Conservation (phyloP, 2,329 filamentous ascomycete species). For the Trichoderma harzianum region DNA sequence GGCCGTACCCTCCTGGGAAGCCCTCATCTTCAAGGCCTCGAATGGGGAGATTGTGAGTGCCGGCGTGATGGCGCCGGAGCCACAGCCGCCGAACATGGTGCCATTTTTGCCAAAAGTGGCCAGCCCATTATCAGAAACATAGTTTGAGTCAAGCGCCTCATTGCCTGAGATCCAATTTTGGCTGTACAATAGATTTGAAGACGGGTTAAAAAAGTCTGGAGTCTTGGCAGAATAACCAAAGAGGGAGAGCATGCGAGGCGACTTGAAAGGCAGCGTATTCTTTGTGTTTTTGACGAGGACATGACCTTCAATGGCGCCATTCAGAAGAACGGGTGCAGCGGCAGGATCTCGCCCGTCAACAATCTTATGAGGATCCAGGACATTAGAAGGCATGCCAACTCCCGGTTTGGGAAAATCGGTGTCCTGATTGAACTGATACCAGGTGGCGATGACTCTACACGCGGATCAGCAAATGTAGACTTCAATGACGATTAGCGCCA, state of each 20-base stretch:
- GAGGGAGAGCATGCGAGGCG: constrained; percentile 52
- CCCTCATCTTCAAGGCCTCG: constrained; percentile 51
- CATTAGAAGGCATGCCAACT: constrained; percentile 48
- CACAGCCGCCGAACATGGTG: constrained; percentile 41
- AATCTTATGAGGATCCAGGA: constrained; percentile 48
- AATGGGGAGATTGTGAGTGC: constrained; percentile 51
- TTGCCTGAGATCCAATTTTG: constrained; percentile 36
- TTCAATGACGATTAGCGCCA: background rate
- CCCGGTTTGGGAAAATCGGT: constrained; percentile 45
- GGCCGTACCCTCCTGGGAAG: constrained; percentile 53
- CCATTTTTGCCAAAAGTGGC: constrained; percentile 44
- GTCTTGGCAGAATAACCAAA: constrained; percentile 58
- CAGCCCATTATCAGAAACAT: background rate
- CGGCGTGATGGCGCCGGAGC: constrained; percentile 47
- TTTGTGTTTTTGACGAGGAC: constrained; percentile 62
- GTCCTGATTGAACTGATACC: constrained; percentile 55
- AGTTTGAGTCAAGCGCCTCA: constrained; percentile 23
- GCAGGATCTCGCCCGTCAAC: constrained; percentile 53
- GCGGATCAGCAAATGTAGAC: background rate
- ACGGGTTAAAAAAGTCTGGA: constrained; percentile 42
- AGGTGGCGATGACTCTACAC: constrained; percentile 47
- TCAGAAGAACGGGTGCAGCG: constrained; percentile 40
- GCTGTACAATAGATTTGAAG: constrained; percentile 34
- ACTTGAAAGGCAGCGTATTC: constrained; percentile 50
- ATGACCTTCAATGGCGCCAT: constrained; percentile 61